A percentile compares a stretch with the other conserved stretches of the same genome.
Evolutionary conservation across 352 stramenopile species (phyloP).

Genomic region (Phytophthora aleatoria): DNA sequence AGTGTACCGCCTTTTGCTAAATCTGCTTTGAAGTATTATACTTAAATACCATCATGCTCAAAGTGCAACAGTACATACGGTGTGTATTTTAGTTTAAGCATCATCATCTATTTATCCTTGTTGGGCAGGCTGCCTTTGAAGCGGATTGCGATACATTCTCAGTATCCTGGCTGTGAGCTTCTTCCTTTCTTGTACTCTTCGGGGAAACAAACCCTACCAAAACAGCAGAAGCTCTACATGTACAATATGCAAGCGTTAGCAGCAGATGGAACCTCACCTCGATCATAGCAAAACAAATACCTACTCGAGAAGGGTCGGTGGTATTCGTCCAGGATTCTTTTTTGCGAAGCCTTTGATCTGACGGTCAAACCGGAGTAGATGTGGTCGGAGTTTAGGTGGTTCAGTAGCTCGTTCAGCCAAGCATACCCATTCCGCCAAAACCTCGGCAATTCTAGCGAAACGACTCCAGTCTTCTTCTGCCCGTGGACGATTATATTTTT

Average conservation of each 20-base stretch:
- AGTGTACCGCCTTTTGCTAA: no score
- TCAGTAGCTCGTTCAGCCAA: background rate
- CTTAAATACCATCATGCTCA: no score
- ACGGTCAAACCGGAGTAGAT: conserved; percentile 10
- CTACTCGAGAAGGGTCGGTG: conserved; percentile 12
- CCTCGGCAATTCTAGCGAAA: conserved; percentile 13
- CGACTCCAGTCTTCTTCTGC: conserved; percentile 13
- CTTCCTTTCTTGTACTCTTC: background rate
- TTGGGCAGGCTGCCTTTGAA: no score
- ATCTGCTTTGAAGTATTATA: no score
- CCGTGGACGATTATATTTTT: background rate
- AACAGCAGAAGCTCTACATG: conserved; percentile 4
- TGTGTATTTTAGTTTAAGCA: no score
- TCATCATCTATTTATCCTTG: no score
- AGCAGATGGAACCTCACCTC: background rate
- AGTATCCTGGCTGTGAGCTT: background rate
- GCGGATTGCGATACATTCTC: no score
- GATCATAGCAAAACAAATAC: background rate
- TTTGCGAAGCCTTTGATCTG: conserved; percentile 15
- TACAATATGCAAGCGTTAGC: background rate
- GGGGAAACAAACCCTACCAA: background rate
- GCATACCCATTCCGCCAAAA: conserved; percentile 13
- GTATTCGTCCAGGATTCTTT: conserved; percentile 6
- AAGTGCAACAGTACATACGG: no score
- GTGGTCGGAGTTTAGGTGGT: background rate